Base-by-base conservation (phyloP, 768 basidiomycete species). In the Mycena galericulata region DNA sequence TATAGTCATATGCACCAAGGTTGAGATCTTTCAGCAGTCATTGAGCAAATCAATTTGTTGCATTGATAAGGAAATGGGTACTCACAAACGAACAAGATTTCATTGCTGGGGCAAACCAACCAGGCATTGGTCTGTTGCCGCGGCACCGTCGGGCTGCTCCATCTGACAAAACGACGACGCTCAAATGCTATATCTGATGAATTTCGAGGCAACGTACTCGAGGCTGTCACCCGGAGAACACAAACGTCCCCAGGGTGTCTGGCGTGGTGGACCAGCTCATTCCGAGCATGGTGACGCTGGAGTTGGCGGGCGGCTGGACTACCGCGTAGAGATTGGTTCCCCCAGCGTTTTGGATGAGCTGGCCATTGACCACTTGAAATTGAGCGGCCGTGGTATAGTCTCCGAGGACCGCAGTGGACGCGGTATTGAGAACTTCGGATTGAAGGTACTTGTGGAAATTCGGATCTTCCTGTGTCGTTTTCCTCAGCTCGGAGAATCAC, bases 401-500 rank as follows among this genome's bases (percentile, higher is more conserved):
- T 11, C 87, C 87, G 45, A 89, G 84, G 47, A 89, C 86, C 4
- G 87, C 88, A 38, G 81, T 77, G 0, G 82, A 81, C 8, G 83
- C 81, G 20, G 81, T 83, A 69, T 79, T 77, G 22, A 77, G 69
- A 0, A 82, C 80, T 69, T 87, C 82, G 20, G 88, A 88, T 46
- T 83, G 85, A 36, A 90, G 84, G 75, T 90, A 89, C 70, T 88
- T 82, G 76, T 88, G 88, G 84, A 88, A 89, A 76, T 88, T 87
- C 4, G 87, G 87, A 38, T 82, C 84, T 64, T 82, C 85, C 87
- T 88, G 65, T 12, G 6, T 51, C 24, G 10, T 29, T 54, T 29
- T 54, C 51, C 14, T 69, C 24, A 43, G 47, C 38, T 24, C 26
- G 14, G 8, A 4, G 34, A 41, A 26, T 18, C 22, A 47, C 36